Base-by-base conservation (phyloP, 192 early-diverging fungal species). In the Coemansia umbellata region DNA sequence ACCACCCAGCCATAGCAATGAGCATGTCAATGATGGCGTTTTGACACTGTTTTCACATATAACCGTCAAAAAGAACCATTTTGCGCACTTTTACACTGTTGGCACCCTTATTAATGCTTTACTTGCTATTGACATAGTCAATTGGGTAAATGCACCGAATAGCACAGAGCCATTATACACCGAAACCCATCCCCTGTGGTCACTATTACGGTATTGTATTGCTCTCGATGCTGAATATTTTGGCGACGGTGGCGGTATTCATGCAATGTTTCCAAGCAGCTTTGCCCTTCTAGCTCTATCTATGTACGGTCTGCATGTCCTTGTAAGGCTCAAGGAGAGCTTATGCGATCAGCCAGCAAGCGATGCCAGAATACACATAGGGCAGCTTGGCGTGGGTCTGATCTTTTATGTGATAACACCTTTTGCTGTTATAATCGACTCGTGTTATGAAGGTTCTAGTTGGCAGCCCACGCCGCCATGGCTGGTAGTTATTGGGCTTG, bases 301-400 rank as follows among this genome's bases (percentile, higher is more conserved):
- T 22, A 58, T 74, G 51, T 74, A 59, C 43, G 53, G 31, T 19
- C 11, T 57, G n/a, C 71, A 74, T 35, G 51, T 74, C 4, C 5
- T 55, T 3, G 28, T 60, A 28, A 37, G 71, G 30, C 64, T 74
- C 21, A 63, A 67, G 30, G 71, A 74, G 36, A 42, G 45, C 8
- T 37, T 63, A 31, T 55, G 21, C 18, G 60, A 67, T 32, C 71
- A 74, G 60, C 71, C 71, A 1, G 28, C 17, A 8, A 63, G 64
- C 17, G 31, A 22, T 5, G 71, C 71, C 11, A 39, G 32, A 41
- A 84, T 88, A 71, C 80, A 89, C 65, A 28, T 85, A 15, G 65
- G 63, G 6, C 86, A 88, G 55, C 85, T 87, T 53, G 41, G 78
- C 0, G 49, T 84, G 4, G 88, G 86, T 7, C 55, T 88, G n/a